Evolutionary conservation across 805 yeast genomes (phyloP), one percentile per base, ranked within the genome.

Genomic region (Nakazawaea wickerhamii): DNA sequence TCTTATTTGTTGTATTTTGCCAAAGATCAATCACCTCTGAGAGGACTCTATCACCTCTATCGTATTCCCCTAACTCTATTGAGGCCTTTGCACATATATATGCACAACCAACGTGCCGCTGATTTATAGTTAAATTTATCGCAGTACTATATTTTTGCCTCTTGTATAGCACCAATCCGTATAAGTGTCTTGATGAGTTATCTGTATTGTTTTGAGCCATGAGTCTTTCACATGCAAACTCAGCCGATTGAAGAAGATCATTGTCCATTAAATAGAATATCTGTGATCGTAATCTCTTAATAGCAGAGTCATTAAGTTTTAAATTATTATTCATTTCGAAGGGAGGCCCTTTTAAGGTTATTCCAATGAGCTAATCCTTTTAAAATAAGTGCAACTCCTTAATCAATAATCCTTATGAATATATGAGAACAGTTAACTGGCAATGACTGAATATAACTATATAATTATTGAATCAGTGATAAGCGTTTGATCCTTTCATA

Each of bases 201-300:
- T 77, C 73, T 30, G 68, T 59, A n/a, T 69, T 67, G 36, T 71
- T 71, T 39, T 77, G 73, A 2, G 95, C 87, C 26, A 84, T 61
- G 18, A 88, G 66, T 49, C 95, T 69, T 58, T 93, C 98, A 14
- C 89, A 78, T 4, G 91, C 81, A 62, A 93, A 87, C 55, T 82
- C 89, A 1, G 98, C 97, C 21, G 90, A 84, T 11, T 68, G 63
- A 35, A 75, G 64, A 47, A 84, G 71, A 55, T 80, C 88, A 46
- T 76, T 75, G 52, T 87, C 95, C 30, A 88, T 60, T 10, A 83
- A 74, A 53, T 86, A 84, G 58, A 85, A 64, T n/a, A 84, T 70
- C 2, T 73, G 63, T 9, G 82, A 71, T 43, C 84, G 67, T 35
- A 81, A 70, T 46, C 77, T 64, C 19, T 21, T 26, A 5, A 34